Conservation (phyloP, 2,329 filamentous ascomycete genomes). For the Pleomassaria siparia region DNA sequence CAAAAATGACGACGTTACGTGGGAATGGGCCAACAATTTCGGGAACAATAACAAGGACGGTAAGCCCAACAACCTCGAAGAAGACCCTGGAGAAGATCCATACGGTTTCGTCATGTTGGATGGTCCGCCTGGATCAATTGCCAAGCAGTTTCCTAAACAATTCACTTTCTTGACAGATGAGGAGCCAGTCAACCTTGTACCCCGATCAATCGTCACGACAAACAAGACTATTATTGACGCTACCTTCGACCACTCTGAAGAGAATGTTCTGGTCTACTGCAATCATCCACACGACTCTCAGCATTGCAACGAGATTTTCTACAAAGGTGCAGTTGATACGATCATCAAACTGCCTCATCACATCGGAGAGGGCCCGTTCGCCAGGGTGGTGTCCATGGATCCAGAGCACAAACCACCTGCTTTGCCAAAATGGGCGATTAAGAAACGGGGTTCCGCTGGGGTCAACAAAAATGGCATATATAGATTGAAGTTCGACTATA, state of each 20-base stretch:
- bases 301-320: constrained; percentile 3
- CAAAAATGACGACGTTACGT: background rate
- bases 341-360: constrained; percentile 4
- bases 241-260: constrained; percentile 4
- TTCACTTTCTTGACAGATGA: constrained; percentile 1
- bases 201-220: background rate
- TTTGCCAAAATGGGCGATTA: background rate
- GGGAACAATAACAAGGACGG: constrained; percentile 5
- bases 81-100: constrained; percentile 4
- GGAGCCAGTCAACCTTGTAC: background rate
- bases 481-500: background rate
- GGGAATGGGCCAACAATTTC: constrained; percentile 3
- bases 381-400: constrained; percentile 3
- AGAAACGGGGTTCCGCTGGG: background rate
- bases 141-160: background rate
- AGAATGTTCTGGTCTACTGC: constrained; percentile 1
- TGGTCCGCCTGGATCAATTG: background rate
- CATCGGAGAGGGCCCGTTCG: constrained; percentile 1
- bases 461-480: background rate
- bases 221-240: background rate
- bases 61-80: background rate
- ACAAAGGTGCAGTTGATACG: constrained; percentile 1
- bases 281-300: background rate
- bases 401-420: background rate
- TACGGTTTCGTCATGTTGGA: constrained; percentile 7